Conservation (phyloP, 345 rosid species). For the Moricandia moricandioides region DNA sequence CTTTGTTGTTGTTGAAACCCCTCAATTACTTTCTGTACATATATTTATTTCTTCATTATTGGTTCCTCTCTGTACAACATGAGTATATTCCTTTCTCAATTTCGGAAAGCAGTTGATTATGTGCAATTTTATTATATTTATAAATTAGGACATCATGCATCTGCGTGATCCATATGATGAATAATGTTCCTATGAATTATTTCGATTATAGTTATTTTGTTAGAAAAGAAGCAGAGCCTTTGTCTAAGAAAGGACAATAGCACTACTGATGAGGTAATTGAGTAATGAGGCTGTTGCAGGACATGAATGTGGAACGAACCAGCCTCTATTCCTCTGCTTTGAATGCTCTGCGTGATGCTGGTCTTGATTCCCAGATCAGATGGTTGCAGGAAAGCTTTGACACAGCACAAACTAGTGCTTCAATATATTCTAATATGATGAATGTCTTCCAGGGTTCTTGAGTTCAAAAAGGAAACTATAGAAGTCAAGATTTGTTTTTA, state of each 20-base stretch:
- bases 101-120: background rate
- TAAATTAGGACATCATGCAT: background rate
- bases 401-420: constrained; percentile 25
- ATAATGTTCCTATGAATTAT: background rate
- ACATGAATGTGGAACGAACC: constrained; percentile 62
- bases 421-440: constrained; percentile 2
- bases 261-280: too few species aligned
- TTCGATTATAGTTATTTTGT: background rate
- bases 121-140: background rate
- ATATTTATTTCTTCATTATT: background rate
- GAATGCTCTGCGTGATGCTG: constrained; percentile 77
- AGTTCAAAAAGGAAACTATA: background rate
- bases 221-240: background rate
- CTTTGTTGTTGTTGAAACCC: constrained; percentile 9
- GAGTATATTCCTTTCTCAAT: constrained; percentile 5
- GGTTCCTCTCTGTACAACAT: background rate
- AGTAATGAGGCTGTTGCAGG: constrained; percentile 66
- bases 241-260: background rate
- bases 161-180: background rate
- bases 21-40: constrained; percentile 24
- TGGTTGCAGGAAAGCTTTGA: constrained; percentile 68
- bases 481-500: constrained; percentile 1
- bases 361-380: constrained; percentile 51
- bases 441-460: background rate
- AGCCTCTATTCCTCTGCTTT: constrained; percentile 54